Conservation (phyloP, 352 stramenopile species). For the Pythium brachiatum region DNA sequence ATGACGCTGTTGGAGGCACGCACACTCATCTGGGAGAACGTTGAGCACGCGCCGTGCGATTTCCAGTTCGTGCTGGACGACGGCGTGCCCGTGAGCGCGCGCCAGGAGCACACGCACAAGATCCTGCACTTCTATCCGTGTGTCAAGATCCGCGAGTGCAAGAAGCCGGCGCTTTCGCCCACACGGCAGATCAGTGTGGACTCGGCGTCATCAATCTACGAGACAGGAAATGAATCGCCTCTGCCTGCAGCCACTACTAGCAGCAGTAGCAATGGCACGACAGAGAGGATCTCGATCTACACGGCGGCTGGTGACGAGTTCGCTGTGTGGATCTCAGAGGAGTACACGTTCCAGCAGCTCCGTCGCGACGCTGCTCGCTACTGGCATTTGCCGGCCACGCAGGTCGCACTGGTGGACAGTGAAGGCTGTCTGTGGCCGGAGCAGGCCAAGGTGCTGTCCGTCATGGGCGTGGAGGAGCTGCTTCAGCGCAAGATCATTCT, state of each 20-base stretch:
- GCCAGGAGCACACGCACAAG: constrained; percentile 58
- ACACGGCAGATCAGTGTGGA: no score
- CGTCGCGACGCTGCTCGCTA: constrained; percentile 64
- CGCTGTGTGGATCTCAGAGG: constrained; percentile 57
- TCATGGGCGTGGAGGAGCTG: constrained; percentile 54
- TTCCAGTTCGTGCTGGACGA: constrained; percentile 79
- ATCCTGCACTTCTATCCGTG: constrained; percentile 65
- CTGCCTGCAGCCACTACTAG: no score
- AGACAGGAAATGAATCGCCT: no score
- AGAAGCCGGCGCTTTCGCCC: not conserved
- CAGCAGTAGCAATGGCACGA: constrained; percentile 5
- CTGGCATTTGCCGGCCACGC: constrained; percentile 48
- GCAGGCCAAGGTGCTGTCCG: constrained; percentile 62
- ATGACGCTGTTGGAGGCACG: constrained; percentile 66
- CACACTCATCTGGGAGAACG: constrained; percentile 60
- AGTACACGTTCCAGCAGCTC: constrained; percentile 77
- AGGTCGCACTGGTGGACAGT: constrained; percentile 50
- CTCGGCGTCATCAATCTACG: no score
- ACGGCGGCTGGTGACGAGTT: constrained; percentile 60
- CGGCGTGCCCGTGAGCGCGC: constrained; percentile 50
- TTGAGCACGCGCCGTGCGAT: constrained; percentile 57
- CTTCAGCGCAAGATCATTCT: constrained; percentile 48
- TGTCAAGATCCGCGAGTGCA: constrained; percentile 63
- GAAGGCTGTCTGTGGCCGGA: constrained; percentile 78
- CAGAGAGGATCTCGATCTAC: constrained; percentile 51